A percentile compares a stretch with the other conserved stretches of the same genome.
Conservation (phyloP, 2,329 filamentous ascomycete genomes). For the Pseudogymnoascus destructans region DNA sequence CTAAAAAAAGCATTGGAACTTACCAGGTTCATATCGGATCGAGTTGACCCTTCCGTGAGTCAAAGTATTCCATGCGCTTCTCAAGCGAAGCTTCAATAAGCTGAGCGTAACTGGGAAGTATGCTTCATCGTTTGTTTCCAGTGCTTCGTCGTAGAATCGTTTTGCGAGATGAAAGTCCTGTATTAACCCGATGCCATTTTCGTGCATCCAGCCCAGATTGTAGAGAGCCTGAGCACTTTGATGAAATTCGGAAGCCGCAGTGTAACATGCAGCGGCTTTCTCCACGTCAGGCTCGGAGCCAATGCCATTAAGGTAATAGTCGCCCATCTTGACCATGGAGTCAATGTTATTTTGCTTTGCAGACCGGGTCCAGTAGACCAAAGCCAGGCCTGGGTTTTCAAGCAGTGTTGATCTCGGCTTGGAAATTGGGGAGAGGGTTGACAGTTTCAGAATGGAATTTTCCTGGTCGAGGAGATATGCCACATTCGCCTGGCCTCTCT, state of each 20-base stretch:
- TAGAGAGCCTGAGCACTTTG: constrained; percentile 91
- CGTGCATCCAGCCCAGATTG: constrained; percentile 99
- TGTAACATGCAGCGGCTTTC: constrained; percentile 88
- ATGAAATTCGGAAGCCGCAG: constrained; percentile 78
- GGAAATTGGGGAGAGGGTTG: constrained; percentile 25
- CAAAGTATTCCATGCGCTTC: constrained; percentile 89
- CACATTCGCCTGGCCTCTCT: constrained; percentile 58
- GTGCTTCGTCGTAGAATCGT: constrained; percentile 82
- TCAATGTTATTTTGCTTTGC: constrained; percentile 89
- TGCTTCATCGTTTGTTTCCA: constrained; percentile 84
- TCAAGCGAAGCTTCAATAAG: constrained; percentile 67
- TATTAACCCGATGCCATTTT: constrained; percentile 82
- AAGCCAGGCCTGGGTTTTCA: constrained; percentile 39
- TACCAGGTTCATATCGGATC: constrained; percentile 80
- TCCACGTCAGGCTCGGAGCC: constrained; percentile 60
- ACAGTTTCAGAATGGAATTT: constrained; percentile 38
- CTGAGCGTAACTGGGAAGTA: constrained; percentile 87
- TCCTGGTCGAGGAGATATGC: constrained; percentile 57
- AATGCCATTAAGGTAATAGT: constrained; percentile 82
- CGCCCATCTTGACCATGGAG: constrained; percentile 92
- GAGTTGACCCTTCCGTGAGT: constrained; percentile 85
- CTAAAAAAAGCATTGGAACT: constrained; percentile 24
- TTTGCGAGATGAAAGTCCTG: constrained; percentile 98
- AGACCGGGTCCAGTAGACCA: constrained; percentile 92
- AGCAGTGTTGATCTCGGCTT: constrained; percentile 32